Evolutionary conservation across 2,329 filamentous ascomycete species (phyloP).

Genomic region (Cercospora citrullina): DNA sequence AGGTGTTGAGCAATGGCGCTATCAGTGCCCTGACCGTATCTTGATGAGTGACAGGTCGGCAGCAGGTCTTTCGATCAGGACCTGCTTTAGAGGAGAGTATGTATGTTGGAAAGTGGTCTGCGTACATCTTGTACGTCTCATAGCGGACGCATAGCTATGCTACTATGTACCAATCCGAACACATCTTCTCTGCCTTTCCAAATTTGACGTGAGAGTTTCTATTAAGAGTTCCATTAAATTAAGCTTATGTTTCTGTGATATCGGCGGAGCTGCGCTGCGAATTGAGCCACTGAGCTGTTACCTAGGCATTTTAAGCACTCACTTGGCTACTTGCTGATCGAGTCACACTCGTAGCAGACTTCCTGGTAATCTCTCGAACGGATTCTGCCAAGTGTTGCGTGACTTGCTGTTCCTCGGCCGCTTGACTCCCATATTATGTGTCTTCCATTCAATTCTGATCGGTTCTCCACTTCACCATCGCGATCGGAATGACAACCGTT

Average conservation of each 20-base stretch:
- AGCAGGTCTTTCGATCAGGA: not conserved
- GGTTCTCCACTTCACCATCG: not conserved
- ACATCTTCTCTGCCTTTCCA: not conserved
- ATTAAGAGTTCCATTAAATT: not conserved
- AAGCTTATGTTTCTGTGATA: not conserved
- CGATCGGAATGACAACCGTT: not conserved
- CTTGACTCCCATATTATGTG: not conserved
- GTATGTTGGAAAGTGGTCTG: not conserved
- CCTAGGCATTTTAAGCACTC: not conserved
- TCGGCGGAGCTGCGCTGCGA: not conserved
- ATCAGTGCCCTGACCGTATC: conserved; percentile 76
- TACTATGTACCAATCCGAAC: not conserved
- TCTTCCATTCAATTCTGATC: not conserved
- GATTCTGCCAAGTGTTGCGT: not conserved
- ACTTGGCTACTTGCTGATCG: not conserved
- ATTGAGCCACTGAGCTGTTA: not conserved
- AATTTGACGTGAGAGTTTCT: not conserved
- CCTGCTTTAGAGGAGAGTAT: not conserved
- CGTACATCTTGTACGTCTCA: not conserved
- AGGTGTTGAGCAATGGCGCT: conserved; percentile 88
- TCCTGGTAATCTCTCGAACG: not conserved
- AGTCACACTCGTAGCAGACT: not conserved
- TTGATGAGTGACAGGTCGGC: conserved; percentile 17
- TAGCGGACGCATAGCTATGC: not conserved
- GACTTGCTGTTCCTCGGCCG: not conserved